These are phyloP conservation scores for Grosmannia serpens DNA, from an alignment of 2,329 filamentous ascomycete species.

Conservation along the genomic window DNA sequence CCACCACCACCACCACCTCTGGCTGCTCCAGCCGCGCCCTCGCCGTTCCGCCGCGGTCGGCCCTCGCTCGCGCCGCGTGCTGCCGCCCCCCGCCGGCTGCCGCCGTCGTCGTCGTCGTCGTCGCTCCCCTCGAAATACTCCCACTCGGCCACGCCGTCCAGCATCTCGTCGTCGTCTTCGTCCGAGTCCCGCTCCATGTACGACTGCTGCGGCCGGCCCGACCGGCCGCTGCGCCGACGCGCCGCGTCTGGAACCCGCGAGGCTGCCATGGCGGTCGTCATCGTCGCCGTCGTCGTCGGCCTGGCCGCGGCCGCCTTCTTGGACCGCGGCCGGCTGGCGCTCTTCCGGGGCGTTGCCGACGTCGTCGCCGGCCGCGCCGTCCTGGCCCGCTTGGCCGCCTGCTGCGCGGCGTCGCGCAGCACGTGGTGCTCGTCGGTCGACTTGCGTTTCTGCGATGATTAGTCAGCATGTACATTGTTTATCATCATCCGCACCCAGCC, in stretches of 20 bases:
- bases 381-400: constrained; percentile 28
- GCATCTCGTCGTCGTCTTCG: constrained; percentile 50
- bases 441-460: constrained; percentile 40
- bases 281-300: constrained; percentile 17
- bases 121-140: constrained; percentile 32
- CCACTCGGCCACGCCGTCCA: constrained; percentile 49
- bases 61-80: background rate
- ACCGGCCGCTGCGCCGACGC: constrained; percentile 44
- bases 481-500: background rate
- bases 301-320: constrained; percentile 17
- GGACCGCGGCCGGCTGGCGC: constrained; percentile 14
- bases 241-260: constrained; percentile 26
- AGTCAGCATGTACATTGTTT: background rate
- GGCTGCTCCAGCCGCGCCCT: background rate
- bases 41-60: background rate
- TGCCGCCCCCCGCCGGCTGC: background rate
- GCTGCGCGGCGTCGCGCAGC: constrained; percentile 20
- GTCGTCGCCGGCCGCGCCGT: constrained; percentile 8
- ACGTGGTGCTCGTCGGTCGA: constrained; percentile 36
- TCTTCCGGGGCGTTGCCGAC: background rate
- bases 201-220: constrained; percentile 29
- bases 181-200: constrained; percentile 47
- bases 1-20: background rate
- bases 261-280: constrained; percentile 5
- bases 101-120: constrained; percentile 5